phyloP scores from a whole-genome alignment of 345 rosid genomes.

The Angophora floribunda region DNA sequence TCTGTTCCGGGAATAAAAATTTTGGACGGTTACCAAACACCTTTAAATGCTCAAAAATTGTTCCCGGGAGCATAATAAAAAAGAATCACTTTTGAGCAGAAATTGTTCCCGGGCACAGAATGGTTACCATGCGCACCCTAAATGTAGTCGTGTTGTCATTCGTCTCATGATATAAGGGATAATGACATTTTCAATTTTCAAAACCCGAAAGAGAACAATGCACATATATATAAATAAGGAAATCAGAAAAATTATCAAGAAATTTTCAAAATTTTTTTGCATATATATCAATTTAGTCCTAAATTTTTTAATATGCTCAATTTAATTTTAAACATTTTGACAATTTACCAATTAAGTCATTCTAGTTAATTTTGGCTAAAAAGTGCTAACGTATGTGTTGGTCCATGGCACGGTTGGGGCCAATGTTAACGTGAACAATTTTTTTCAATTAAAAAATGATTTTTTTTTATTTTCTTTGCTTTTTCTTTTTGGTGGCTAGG shows the following conservation, averaged over 20 bases:
- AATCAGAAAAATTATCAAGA: not conserved
- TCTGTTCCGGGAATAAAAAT: too few species aligned
- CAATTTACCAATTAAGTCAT: not conserved
- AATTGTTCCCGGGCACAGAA: too few species aligned
- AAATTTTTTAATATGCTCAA: too few species aligned
- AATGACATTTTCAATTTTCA: not conserved
- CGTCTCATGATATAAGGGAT: not conserved
- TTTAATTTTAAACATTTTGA: too few species aligned
- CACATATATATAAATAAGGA: not conserved
- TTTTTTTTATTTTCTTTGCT: not conserved
- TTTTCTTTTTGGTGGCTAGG: not conserved
- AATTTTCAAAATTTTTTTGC: too few species aligned
- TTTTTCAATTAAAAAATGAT: rapidly evolving
- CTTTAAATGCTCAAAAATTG: too few species aligned
- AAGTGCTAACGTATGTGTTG: rapidly evolving
- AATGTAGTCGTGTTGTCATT: not conserved
- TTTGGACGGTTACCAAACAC: too few species aligned
- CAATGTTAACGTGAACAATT: not conserved
- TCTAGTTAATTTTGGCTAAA: too few species aligned
- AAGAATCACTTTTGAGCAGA: too few species aligned
- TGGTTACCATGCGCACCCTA: too few species aligned
- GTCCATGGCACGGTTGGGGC: rapidly evolving
- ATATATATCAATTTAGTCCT: not conserved
- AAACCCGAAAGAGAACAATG: not conserved
- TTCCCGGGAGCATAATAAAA: too few species aligned